Base-by-base conservation (phyloP, 306 rosid species). In the Vigna mungo region DNA sequence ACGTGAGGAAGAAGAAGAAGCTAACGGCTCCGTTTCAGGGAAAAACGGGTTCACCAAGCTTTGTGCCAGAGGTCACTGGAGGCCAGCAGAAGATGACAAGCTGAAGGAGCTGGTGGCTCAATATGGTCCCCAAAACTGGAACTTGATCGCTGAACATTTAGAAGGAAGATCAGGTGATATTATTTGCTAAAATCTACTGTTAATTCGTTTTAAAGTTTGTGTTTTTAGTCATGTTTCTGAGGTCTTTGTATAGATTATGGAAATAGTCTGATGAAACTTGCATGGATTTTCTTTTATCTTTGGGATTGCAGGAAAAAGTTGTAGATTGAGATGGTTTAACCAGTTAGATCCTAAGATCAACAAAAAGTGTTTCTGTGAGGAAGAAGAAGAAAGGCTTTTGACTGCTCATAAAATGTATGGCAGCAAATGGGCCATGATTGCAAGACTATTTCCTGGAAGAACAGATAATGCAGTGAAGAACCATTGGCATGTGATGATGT, bases 391-490 rank as follows among this genome's bases (percentile, higher is more conserved):
- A 46, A 90, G 89, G 32, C 90, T 93, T 4, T 44, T 93, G 62
- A 70, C 79, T 14, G 90, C 92, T 4, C 96, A 93, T 7, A 88
- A 81, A 69, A 62, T 90, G 72, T 88, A 91, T 43, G 97, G 98
- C 6, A 93, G 87, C 93, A 91, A 91, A 85, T 93, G 98, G 98
- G 97, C 98, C 3, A 86, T 88, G 89, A 91, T 93, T 48, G 86
- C 98, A 0, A 89, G 90, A 59, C 89, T 93, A 6, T 93, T 93
- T 61, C 98, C 98, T 14, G 97, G 98, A 1, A 88, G 98, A 61
- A 93, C 98, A 18, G 98, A 93, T 78, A 93, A 93, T 79, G 92
- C 96, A 63, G 98, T 93, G 56, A 93, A 93, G 92, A 93, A 93
- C 69, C 98, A 93, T 63, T 93, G 96, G 96, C 98, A 93, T 60